A percentile compares a stretch with the other conserved stretches of the same genome.
These are phyloP conservation scores for Dipteronia sinensis DNA, from an alignment of 345 rosid genomes.

Conservation along the genomic window DNA sequence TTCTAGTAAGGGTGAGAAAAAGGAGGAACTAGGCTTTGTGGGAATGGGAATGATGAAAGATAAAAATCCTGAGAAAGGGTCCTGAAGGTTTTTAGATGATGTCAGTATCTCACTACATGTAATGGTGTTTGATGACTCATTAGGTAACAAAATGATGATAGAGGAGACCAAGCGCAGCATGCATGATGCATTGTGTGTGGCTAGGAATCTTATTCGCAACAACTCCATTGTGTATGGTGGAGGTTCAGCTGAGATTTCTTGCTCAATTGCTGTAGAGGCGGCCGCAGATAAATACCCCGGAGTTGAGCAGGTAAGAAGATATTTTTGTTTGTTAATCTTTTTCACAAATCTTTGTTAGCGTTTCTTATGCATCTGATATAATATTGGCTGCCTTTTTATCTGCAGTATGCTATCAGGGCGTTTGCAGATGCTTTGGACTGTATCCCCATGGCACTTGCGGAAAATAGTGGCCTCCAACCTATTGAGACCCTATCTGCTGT, in stretches of 20 bases:
- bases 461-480: conserved; percentile 95
- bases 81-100: conserved; percentile 2
- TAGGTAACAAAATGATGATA: conserved; percentile 97
- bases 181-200: conserved; percentile 94
- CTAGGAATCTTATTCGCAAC: conserved; percentile 92
- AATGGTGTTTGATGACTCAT: conserved; percentile 26
- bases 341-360: background rate
- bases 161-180: conserved; percentile 98
- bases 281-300: conserved; percentile 94
- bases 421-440: conserved; percentile 93
- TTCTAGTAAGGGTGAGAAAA: background rate
- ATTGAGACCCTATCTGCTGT: conserved; percentile 94
- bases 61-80: background rate
- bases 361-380: background rate
- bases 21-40: background rate
- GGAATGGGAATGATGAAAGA: background rate
- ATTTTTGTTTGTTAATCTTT: background rate
- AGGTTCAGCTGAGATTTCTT: conserved; percentile 92
- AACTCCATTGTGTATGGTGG: conserved; percentile 96
- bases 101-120: conserved; percentile 14
- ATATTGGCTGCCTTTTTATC: background rate
- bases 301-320: conserved; percentile 75
- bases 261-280: conserved; percentile 87
- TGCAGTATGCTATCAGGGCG: conserved; percentile 93
- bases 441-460: conserved; percentile 95